A percentile compares a stretch with the other conserved stretches of the same genome.
phyloP scores from a whole-genome alignment of 345 rosid genomes.

The Brassica juncea region DNA sequence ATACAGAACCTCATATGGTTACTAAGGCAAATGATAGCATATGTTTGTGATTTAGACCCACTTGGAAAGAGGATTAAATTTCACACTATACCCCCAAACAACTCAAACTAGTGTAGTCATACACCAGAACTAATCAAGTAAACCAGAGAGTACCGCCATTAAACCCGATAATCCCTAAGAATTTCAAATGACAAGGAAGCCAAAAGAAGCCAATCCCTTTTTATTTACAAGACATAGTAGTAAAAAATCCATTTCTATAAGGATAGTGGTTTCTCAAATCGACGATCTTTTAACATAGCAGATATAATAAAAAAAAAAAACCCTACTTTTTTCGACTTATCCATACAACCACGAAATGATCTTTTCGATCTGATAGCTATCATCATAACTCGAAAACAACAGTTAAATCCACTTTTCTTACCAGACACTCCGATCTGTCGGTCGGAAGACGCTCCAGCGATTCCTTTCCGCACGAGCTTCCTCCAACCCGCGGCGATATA shows the following conservation, averaged over 20 bases:
- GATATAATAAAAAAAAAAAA: not conserved
- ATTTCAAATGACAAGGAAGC: not conserved
- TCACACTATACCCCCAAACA: not conserved
- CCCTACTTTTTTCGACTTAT: conserved; percentile 1
- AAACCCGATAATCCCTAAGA: not conserved
- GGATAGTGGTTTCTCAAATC: not conserved
- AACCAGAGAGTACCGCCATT: not conserved
- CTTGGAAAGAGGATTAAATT: not conserved
- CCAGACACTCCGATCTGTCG: conserved; percentile 32
- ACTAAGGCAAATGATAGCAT: not conserved
- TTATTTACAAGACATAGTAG: not conserved
- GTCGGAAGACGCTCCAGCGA: conserved; percentile 32
- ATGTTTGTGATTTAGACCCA: not conserved
- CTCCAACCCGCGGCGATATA: conserved; percentile 24
- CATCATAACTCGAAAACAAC: not conserved
- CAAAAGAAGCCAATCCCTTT: not conserved
- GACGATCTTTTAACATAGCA: not conserved
- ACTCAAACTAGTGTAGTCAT: not conserved
- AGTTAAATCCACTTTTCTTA: conserved; percentile 13
- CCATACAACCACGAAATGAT: not conserved
- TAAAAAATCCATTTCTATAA: not conserved
- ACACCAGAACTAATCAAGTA: conserved; percentile 3
- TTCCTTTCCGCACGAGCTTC: conserved; percentile 19
- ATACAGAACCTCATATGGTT: not conserved
- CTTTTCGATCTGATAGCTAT: not conserved